Percentiles rank a stretch among this genome's conserved stretches.
Conservation (phyloP, 2,329 filamentous ascomycete species). For the Hymenoscyphus linearis region DNA sequence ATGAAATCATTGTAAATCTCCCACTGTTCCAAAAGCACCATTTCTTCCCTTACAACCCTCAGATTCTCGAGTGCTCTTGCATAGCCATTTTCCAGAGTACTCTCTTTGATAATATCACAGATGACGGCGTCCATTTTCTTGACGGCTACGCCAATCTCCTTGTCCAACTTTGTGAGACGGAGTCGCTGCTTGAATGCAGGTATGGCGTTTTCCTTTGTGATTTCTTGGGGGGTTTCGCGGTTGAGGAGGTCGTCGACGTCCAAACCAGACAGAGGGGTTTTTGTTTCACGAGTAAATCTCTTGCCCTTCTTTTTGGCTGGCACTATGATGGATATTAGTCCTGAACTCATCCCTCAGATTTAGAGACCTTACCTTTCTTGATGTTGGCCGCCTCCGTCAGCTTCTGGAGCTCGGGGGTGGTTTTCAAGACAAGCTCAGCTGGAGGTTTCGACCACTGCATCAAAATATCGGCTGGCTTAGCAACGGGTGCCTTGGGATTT, state of each 20-base stretch:
- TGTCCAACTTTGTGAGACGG: not conserved
- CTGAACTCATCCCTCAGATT: not conserved
- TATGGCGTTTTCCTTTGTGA: conserved; percentile 69
- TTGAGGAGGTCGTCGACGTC: conserved; percentile 79
- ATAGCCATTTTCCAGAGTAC: conserved; percentile 72
- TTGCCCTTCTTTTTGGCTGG: conserved; percentile 73
- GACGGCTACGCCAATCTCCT: not conserved
- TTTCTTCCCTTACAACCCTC: conserved; percentile 70
- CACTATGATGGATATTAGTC: conserved; percentile 42
- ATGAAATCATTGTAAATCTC: conserved; percentile 72
- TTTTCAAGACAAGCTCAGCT: conserved; percentile 54
- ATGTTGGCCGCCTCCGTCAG: conserved; percentile 69
- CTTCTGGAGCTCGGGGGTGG: conserved; percentile 50
- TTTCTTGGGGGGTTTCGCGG: conserved; percentile 46
- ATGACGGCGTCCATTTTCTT: conserved; percentile 35
- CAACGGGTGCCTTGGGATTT: conserved; percentile 59
- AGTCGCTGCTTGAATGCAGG: conserved; percentile 77
- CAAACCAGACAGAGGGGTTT: conserved; percentile 84
- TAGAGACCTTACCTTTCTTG: conserved; percentile 67
- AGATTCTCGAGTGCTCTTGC: conserved; percentile 70
- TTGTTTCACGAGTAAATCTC: conserved; percentile 54
- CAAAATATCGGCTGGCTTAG: conserved; percentile 58
- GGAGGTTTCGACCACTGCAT: conserved; percentile 71
- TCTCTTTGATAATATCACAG: conserved; percentile 61
- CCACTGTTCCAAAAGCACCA: conserved; percentile 71